Evolutionary conservation across 139 green algal genomes (phyloP), one percentile per base, ranked within the genome.

Genomic region (Closterium sp.): DNA sequence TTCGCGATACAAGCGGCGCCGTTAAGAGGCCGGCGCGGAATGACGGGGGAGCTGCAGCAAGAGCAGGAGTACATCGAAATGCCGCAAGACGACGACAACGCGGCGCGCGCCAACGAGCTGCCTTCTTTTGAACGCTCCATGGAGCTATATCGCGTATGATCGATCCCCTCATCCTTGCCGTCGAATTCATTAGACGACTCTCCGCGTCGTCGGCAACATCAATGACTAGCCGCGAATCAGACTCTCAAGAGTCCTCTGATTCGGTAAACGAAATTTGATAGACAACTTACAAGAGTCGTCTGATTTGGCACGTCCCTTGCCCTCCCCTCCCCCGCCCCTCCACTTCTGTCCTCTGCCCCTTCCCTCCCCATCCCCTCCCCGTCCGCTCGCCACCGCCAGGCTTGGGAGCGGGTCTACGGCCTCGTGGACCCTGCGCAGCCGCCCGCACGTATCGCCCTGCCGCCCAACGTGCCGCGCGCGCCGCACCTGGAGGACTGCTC

Each of bases 401-500:
- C 89, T 0, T 91, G 89, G 89, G 84, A 31, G 22, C 32, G 84
- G 27, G 7, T 91, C 62, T 91, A 91, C 17, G 24, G 30, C 6
- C 89, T 91, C 29, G 27, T 0, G 4, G 28, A 87, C n/a, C 28
- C 30, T 2, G 32, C 21, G 29, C 89, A n/a, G 22, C 32, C 89
- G 22, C 21, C 21, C 6, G 21, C 38, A 6, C 30, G 85, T 27
- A 87, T 38, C 73, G 28, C 32, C 28, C 21, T 91, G 7, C 79
- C 32, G 30, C 22, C 32, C n/a, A 34, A 38, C 38, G 38, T 91
- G 6, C 89, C 89, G 73, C 31, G 31, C 29, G 89, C 89, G 29
- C 89, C 89, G 22, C 89, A 91, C 38, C 38, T 91, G 42, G 89
- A 91, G 38, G 34, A 38, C 24, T 91, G 89, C 27, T 38, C 38